phyloP scores from a whole-genome alignment of 331 rosid species.

The Saraca asoca region DNA sequence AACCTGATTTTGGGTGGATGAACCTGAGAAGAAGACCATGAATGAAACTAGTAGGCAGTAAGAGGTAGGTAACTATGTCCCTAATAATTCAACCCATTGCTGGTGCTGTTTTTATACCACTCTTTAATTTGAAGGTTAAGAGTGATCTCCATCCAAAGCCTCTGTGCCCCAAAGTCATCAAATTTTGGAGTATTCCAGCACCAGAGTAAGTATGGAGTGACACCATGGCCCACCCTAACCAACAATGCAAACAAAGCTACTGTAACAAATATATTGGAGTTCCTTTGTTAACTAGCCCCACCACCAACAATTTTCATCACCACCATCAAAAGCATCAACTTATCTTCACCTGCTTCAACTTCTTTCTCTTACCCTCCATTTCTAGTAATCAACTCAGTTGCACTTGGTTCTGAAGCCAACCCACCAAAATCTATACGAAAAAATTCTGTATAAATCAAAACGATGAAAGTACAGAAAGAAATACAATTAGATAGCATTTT shows the following conservation, averaged over 20 bases:
- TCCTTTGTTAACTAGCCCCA: slow-evolving; percentile 66
- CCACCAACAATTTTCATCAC: slow-evolving; percentile 47
- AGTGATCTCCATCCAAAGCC: slow-evolving; percentile 99
- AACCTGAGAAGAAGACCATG: slow-evolving; percentile 67
- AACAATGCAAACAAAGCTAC: slow-evolving; percentile 62
- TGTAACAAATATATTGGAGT: slow-evolving; percentile 49
- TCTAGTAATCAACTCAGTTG: neutral
- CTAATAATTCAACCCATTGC: slow-evolving; percentile 81
- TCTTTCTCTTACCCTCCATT: slow-evolving; percentile 33
- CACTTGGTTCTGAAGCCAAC: neutral
- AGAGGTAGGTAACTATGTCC: slow-evolving; percentile 93
- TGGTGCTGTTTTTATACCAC: slow-evolving; percentile 72
- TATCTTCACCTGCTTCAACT: slow-evolving; percentile 27
- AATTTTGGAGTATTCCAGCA: slow-evolving; percentile 72
- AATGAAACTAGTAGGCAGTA: slow-evolving; percentile 82
- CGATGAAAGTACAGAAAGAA: too few species aligned
- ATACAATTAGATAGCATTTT: too few species aligned
- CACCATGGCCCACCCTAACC: slow-evolving; percentile 65
- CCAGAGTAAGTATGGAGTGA: slow-evolving; percentile 87
- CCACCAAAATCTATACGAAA: too few species aligned
- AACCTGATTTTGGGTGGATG: slow-evolving; percentile 62
- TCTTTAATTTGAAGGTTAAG: slow-evolving; percentile 63
- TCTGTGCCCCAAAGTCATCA: slow-evolving; percentile 90
- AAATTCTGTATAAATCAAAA: too few species aligned
- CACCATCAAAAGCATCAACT: slow-evolving; percentile 26